These are phyloP conservation scores for Hymenoscyphus fructigenus DNA, from an alignment of 2,329 filamentous ascomycete genomes.

Conservation along the genomic window DNA sequence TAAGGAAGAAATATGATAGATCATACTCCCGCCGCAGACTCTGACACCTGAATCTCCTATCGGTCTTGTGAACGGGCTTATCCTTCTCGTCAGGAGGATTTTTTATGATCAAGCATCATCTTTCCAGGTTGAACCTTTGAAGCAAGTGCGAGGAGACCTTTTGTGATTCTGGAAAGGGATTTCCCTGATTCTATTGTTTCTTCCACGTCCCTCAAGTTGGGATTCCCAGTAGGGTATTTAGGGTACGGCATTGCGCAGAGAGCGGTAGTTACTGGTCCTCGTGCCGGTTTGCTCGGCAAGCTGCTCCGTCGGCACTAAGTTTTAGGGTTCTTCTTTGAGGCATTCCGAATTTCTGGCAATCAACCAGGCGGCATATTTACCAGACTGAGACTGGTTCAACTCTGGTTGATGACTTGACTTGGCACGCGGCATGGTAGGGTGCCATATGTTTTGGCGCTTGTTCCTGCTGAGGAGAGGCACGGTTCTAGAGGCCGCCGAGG, in stretches of 20 bases:
- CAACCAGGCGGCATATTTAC: background rate
- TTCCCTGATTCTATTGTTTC: background rate
- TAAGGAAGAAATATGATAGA: background rate
- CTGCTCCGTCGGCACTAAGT: conserved; percentile 21
- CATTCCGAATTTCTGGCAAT: background rate
- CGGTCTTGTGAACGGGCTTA: background rate
- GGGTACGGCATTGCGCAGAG: background rate
- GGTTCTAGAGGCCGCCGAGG: conserved; percentile 18
- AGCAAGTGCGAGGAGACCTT: background rate
- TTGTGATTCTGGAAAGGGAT: background rate
- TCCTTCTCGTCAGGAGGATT: background rate
- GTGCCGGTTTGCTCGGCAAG: conserved; percentile 23
- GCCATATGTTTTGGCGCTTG: conserved; percentile 27
- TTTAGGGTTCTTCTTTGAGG: background rate
- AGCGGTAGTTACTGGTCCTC: background rate
- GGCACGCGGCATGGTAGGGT: conserved; percentile 3
- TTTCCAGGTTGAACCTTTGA: background rate
- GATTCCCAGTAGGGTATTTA: background rate
- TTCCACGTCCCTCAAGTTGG: no score
- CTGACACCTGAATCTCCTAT: background rate
- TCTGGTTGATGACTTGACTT: background rate
- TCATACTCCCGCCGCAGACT: background rate
- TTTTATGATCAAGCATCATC: background rate
- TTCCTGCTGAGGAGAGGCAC: conserved; percentile 35
- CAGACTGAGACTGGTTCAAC: background rate